Evolutionary conservation across 139 green algal genomes (phyloP), one percentile per base, ranked within the genome.

Genomic region (Chlorella sp.): DNA sequence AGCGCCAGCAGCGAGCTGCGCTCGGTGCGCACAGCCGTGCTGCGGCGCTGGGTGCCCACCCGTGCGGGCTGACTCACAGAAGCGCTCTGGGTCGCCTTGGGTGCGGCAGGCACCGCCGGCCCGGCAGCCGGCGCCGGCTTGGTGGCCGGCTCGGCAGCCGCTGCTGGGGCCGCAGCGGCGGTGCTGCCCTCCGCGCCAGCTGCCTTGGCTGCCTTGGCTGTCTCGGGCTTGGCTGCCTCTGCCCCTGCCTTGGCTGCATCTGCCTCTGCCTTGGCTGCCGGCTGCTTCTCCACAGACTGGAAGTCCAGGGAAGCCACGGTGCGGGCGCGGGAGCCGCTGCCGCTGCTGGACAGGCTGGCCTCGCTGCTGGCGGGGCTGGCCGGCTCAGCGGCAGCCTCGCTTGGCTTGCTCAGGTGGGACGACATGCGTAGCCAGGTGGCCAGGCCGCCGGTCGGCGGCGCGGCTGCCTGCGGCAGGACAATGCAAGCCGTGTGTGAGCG

Each of bases 321-420:
- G 17, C 22, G 70, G 5, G 24, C 16, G 70, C 38, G 40, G 24
- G 40, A 26, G 9, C 41, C 70, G 40, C 36, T 46, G 40, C 40
- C n/a, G 11, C 9, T 46, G 70, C 70, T 76, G 70, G 51, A 11
- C 51, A 26, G 9, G 51, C 51, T 60, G 51, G 51, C 51, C 9
- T 60, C 51, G 51, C 51, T 60, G 51, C 34, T 40, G 14, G 41
- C 40, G 6, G 70, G 41, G 70, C 70, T 76, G 7, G 48, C 22
- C 14, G 69, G 36, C 9, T 24, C 69, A 22, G 20, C 69, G 22
- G 4, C 36, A 26, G 48, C 70, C 70, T 76, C 70, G 24, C 24
- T 40, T 9, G 70, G 70, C 70, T 76, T 76, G 70, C 70, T 76
- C 38, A 76, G 70, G 70, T 76, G 70, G 40, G 40, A 36, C 7